phyloP scores from a whole-genome alignment of 75 land plant species.

The Larix kaempferi region DNA sequence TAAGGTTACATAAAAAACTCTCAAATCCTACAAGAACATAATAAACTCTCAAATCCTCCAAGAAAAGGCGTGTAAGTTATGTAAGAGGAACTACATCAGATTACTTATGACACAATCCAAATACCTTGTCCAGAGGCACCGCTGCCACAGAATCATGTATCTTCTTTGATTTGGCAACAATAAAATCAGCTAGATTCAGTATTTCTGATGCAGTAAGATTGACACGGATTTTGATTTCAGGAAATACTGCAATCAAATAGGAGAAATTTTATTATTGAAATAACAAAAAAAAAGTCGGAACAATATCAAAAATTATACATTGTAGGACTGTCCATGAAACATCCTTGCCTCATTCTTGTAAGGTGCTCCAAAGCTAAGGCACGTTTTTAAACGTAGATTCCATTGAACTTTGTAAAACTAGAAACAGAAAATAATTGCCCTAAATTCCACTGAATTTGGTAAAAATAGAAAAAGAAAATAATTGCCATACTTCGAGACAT shows the following conservation, averaged over 20 bases:
- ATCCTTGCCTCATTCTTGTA: neutral
- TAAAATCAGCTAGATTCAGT: conserved; percentile 46
- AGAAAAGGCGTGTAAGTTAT: neutral
- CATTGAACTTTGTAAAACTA: neutral
- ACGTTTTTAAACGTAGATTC: neutral
- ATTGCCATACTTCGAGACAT: no score
- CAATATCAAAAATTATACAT: neutral
- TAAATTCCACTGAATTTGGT: neutral
- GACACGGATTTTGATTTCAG: conserved; percentile 34
- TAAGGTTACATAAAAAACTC: neutral
- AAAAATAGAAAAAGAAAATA: no score
- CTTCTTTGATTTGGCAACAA: conserved; percentile 67
- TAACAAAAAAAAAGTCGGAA: neutral
- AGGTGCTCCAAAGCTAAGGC: neutral
- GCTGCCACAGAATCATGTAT: conserved; percentile 80
- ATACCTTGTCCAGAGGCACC: conserved; percentile 78
- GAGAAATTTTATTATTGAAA: no score
- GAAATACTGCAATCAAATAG: conserved; percentile 26
- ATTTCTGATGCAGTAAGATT: conserved; percentile 71
- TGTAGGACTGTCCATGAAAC: neutral
- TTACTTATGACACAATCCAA: neutral
- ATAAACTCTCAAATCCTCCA: neutral
- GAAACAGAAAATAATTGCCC: no score
- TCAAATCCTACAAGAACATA: neutral
- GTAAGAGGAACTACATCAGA: neutral